Base-by-base conservation (phyloP, 805 yeast species). In the Kuraishia floccosa region DNA sequence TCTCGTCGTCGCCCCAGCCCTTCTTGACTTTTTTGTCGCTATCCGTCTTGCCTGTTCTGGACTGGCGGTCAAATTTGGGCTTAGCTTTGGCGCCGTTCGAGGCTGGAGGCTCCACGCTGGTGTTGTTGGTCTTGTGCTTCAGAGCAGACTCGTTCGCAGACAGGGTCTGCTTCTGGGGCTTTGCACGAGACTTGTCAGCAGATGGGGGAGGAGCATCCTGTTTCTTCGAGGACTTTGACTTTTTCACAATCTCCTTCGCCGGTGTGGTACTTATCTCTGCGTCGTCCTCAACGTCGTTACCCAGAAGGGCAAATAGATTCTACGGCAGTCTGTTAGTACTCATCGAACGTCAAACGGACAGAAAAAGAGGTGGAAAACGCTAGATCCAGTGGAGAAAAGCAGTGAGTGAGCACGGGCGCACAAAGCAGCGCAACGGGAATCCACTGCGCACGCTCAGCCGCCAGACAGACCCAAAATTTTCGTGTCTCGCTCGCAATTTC, bases 121-220 rank as follows among this genome's bases (percentile, higher is more conserved):
- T 70, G 71, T 91, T 91, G 58, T 78, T 74, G 54, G 60, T 54
- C 67, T 72, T 76, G 70, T 64, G 74, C 60, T 65, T 76, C 58
- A 76, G 62, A 40, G 93, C 94, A 47, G 85, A 94, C 52, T 85
- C 94, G 68, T 84, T 86, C 60, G 91, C 94, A 47, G 84, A 62
- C n/a, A n/a, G n/a, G n/a, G n/a, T n/a, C n/a, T n/a, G n/a, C n/a
- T n/a, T n/a, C n/a, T n/a, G n/a, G 35, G 78, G 65, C 58, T 68
- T 68, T 52, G 77, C 66, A 60, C 72, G 72, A 65, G 63, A 65
- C 60, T 78, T 75, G 67, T 77, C 79, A 42, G 91, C 86, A 42
- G 78, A 69, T 44, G 87, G 71, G 50, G 91, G 87, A 38, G 91
- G 74, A 39, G 64, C 76, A 54, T 83, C 94, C 39, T 76, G 58